Conservation (phyloP, 495 filamentous ascomycete genomes). For the Trypethelium eluteriae region DNA sequence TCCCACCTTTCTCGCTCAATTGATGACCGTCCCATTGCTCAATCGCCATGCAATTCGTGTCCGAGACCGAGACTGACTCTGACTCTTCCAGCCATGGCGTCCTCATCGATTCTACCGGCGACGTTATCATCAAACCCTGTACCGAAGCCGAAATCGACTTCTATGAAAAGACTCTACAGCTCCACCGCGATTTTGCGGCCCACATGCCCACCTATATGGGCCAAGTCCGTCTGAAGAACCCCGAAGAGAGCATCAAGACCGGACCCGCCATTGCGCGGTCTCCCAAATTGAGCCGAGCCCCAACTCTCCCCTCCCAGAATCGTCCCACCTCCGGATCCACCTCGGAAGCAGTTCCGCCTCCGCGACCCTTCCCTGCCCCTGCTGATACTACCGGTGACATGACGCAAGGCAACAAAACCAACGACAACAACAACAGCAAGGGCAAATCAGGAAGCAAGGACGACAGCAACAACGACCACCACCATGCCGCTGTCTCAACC, state of each 20-base stretch:
- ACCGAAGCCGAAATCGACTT: constrained; percentile 80
- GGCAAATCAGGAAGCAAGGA: neutral
- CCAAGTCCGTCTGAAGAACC: constrained; percentile 52
- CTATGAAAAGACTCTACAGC: constrained; percentile 65
- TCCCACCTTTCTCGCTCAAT: constrained; percentile 10
- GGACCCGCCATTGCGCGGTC: constrained; percentile 16
- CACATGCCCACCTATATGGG: constrained; percentile 84
- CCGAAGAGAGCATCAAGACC: constrained; percentile 46
- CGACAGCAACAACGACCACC: constrained; percentile 10
- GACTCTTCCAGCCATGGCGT: constrained; percentile 69
- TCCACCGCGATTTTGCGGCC: constrained; percentile 62
- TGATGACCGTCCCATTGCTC: neutral
- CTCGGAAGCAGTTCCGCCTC: neutral
- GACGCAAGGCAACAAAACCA: neutral
- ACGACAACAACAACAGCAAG: neutral
- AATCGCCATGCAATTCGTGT: neutral
- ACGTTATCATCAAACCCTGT: constrained; percentile 91
- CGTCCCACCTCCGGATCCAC: constrained; percentile 13
- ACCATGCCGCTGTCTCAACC: no score
- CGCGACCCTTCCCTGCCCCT: neutral
- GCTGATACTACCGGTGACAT: no score
- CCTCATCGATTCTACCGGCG: constrained; percentile 73
- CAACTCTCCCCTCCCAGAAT: neutral
- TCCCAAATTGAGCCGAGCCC: constrained; percentile 11
- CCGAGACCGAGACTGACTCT: neutral